These are phyloP conservation scores for Diaporthe sp. DNA, from an alignment of 2,329 filamentous ascomycete genomes.

Conservation along the genomic window DNA sequence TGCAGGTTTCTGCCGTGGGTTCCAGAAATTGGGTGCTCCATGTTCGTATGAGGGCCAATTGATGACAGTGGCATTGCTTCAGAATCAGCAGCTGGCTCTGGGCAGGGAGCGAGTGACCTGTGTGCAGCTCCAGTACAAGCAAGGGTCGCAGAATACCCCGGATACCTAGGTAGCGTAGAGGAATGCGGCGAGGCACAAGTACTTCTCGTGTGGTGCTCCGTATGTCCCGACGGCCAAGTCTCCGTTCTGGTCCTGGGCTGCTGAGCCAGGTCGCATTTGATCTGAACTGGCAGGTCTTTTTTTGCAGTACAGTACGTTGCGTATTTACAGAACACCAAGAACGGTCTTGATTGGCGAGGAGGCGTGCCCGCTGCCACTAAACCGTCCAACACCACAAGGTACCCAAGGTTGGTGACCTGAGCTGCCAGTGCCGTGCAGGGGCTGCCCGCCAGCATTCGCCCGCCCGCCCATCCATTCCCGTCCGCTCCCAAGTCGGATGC, in stretches of 20 bases:
- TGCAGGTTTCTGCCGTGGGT: constrained; percentile 22
- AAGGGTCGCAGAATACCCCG: not conserved
- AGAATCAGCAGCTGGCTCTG: constrained; percentile 27
- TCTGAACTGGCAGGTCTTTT: not conserved
- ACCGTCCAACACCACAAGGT: constrained; percentile 5
- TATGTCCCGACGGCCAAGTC: constrained; percentile 2
- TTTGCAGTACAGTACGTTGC: not conserved
- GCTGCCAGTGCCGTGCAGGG: not conserved
- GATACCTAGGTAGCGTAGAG: too few species aligned
- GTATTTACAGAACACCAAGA: constrained; percentile 12
- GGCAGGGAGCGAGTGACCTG: constrained; percentile 4
- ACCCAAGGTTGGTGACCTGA: not conserved
- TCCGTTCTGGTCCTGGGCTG: not conserved
- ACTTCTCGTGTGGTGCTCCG: not conserved
- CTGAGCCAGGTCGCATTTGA: constrained; percentile 7
- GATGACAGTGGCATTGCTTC: constrained; percentile 28
- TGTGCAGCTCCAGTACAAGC: not conserved
- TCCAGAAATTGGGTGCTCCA: constrained; percentile 32
- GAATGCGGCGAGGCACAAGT: not conserved
- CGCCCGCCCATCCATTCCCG: constrained; percentile 4
- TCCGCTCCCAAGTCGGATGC: constrained; percentile 25
- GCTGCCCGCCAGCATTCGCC: not conserved
- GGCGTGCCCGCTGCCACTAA: constrained; percentile 18
- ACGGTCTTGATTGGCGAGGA: constrained; percentile 11
- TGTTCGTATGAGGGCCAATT: constrained; percentile 31